phyloP scores from a whole-genome alignment of 192 early-diverging fungal genomes.

The Podila epicladia region DNA sequence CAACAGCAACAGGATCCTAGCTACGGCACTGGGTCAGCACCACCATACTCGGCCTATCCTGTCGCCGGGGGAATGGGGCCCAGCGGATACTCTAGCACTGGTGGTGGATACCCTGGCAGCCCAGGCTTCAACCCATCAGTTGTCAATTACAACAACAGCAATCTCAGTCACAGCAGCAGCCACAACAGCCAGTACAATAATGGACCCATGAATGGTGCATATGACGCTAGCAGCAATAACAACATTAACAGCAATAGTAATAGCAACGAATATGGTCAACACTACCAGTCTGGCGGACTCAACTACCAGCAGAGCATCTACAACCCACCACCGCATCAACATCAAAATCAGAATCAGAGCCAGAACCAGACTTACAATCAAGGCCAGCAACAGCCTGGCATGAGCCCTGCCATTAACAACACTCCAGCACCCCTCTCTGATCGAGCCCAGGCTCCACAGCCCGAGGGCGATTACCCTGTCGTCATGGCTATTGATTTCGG shows the following conservation, averaged over 20 bases:
- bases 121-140: constrained; percentile 27
- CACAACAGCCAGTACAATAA: background rate
- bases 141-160: background rate
- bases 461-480: constrained; percentile 53
- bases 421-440: background rate
- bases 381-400: background rate
- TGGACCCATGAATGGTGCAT: background rate
- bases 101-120: constrained; percentile 2
- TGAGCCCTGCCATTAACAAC: constrained; percentile 8
- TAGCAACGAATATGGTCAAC: constrained; percentile 5
- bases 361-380: background rate
- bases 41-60: constrained; percentile 29
- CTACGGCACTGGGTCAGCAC: constrained; percentile 3
- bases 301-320: constrained; percentile 26
- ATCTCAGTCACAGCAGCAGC: background rate
- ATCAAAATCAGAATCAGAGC: background rate
- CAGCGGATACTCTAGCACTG: background rate
- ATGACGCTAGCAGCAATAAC: background rate
- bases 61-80: constrained; percentile 7
- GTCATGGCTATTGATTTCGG: constrained; percentile 63
- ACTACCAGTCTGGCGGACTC: constrained; percentile 10
- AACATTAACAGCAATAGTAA: background rate
- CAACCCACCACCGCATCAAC: constrained; percentile 6
- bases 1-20: constrained; percentile 7
- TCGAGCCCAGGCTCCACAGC: constrained; percentile 20